Evolutionary conservation across 2,329 filamentous ascomycete species (phyloP).

Genomic region (Phoma sp.): DNA sequence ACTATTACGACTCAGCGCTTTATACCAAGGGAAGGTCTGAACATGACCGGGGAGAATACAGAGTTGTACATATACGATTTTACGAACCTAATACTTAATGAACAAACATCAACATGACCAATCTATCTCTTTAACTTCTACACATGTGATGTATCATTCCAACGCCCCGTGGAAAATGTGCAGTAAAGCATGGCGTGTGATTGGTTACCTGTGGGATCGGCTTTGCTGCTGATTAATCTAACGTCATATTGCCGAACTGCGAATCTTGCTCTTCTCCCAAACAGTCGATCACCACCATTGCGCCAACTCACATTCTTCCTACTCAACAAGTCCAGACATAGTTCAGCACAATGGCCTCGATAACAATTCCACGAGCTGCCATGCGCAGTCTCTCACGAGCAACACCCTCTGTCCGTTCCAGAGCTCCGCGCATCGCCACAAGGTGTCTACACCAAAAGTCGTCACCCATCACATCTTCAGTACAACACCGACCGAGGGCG

Average conservation of each 20-base stretch:
- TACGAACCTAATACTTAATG: slow-evolving; percentile 19
- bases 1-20: slow-evolving; percentile 17
- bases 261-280: slow-evolving; percentile 6
- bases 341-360: slow-evolving; percentile 36
- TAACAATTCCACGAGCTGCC: slow-evolving; percentile 34
- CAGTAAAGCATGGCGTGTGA: background rate
- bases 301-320: slow-evolving; percentile 1
- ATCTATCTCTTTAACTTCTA: background rate
- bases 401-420: slow-evolving; percentile 28
- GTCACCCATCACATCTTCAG: slow-evolving; percentile 39
- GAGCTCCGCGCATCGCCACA: slow-evolving; percentile 35
- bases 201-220: background rate
- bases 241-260: slow-evolving; percentile 32
- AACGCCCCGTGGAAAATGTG: background rate
- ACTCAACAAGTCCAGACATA: background rate
- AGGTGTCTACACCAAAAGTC: slow-evolving; percentile 46
- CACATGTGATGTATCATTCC: background rate
- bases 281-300: slow-evolving; percentile 21
- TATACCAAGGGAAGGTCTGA: slow-evolving; percentile 11
- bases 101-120: background rate
- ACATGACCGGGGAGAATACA: background rate
- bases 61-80: slow-evolving; percentile 15
- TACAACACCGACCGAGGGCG: slow-evolving; percentile 39
- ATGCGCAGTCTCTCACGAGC: slow-evolving; percentile 39
- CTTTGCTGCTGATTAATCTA: slow-evolving; percentile 28